Base-by-base conservation (phyloP, 2,329 filamentous ascomycete species). In the Nothophoma quercina region DNA sequence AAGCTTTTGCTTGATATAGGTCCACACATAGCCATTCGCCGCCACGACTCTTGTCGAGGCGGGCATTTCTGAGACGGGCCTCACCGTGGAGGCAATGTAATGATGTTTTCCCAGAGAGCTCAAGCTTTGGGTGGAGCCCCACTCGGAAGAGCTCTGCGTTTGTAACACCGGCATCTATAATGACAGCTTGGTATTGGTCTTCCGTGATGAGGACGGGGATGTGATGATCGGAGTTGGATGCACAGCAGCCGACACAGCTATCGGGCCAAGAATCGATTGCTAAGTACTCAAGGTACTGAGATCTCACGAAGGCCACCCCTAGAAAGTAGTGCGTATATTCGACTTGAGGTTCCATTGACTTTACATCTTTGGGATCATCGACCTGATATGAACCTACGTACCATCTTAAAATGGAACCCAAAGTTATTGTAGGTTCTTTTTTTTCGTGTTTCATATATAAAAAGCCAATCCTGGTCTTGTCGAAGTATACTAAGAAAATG, bases 191-290 rank as follows among this genome's bases (percentile, higher is more conserved):
- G 33, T 35, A 5, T 9, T 35, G 16, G 33, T 35, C 19, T 35
- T 35, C 33, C 7, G 16, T 15, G 60, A 22, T 66, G 58, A 36
- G 22, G 22, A 19, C 33, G 18, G 33, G 33, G 21, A 36, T 16
- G 33, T 36, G 21, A 12, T 36, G 33, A 22, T 36, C 33, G 21
- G 22, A 21, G 22, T 36, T 9, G 22, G 33, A 36, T 36, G 22
- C 18, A 22, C 33, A 36, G 12, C 33, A 36, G n/a, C 33, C 8
- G 22, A 36, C n/a, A 9, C 33, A 36, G 22, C 21, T 8, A 19
- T 35, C 16, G 21, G 33, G 33, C 9, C 21, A 12, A 21, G 33
- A 12, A 35, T 18, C 21, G 21, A 7, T 19, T 10, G 33, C 7
- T 21, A 16, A 21, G 33, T 35, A 35, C 16, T 10, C 19, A 21